These are phyloP conservation scores for Simplicillium sp. DNA, from an alignment of 2,329 filamentous ascomycete genomes.

Conservation along the genomic window DNA sequence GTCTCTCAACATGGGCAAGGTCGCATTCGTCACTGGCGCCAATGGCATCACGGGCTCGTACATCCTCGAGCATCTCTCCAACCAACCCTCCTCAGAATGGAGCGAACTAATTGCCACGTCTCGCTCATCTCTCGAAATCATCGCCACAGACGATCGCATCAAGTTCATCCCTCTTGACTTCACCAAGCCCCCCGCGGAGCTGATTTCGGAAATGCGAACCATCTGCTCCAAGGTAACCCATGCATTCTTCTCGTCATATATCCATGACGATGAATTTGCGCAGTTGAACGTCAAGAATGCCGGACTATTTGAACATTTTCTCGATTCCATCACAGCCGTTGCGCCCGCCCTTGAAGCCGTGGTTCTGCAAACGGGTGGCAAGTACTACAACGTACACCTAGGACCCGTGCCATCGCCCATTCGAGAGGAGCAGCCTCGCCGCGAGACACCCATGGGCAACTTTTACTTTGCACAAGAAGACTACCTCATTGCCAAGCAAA, in stretches of 20 bases:
- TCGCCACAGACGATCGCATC: background rate
- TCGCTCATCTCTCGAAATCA: background rate
- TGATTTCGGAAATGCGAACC: background rate
- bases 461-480: slow-evolving; percentile 7
- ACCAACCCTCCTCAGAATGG: background rate
- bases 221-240: background rate
- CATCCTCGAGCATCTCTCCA: slow-evolving; percentile 18
- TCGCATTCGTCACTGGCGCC: slow-evolving; percentile 21
- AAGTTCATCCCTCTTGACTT: slow-evolving; percentile 1
- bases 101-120: background rate
- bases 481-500: slow-evolving; percentile 1
- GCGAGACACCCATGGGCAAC: slow-evolving; percentile 1
- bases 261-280: background rate
- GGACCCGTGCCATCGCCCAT: slow-evolving; percentile 1
- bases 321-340: slow-evolving; percentile 1
- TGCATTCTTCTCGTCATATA: slow-evolving; percentile 1
- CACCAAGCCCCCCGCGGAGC: background rate
- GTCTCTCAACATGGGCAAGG: slow-evolving; percentile 9
- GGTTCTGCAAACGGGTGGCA: slow-evolving; percentile 7
- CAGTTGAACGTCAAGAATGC: background rate
- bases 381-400: slow-evolving; percentile 6
- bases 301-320: background rate
- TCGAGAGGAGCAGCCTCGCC: slow-evolving; percentile 3
- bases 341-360: background rate
- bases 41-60: slow-evolving; percentile 22